Evolutionary conservation across 345 rosid species (phyloP).

Genomic region (Abelmoschus esculentus): DNA sequence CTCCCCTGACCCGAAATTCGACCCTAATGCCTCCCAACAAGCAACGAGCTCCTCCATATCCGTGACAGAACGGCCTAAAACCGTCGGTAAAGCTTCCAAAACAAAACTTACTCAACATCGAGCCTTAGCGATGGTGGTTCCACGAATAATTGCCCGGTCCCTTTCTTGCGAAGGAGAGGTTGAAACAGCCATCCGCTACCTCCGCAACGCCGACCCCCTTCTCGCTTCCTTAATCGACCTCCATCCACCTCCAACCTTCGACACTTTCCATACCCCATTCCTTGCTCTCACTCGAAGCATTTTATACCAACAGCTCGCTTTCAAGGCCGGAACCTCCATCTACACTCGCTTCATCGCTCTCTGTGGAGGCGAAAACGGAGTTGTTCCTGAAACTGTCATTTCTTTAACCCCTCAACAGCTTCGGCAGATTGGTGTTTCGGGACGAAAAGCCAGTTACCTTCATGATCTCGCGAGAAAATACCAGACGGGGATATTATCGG

Average conservation of each 20-base stretch:
- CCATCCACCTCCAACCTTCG: conserved; percentile 69
- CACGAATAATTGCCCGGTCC: conserved; percentile 54
- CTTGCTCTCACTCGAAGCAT: conserved; percentile 81
- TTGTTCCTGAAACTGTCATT: conserved; percentile 63
- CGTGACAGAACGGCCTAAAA: conserved; percentile 22
- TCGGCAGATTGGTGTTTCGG: conserved; percentile 86
- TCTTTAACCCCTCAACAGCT: conserved; percentile 67
- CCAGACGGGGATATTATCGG: conserved; percentile 79
- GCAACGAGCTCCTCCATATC: conserved; percentile 16
- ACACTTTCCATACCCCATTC: conserved; percentile 72
- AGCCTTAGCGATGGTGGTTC: conserved; percentile 24
- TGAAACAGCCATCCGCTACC: conserved; percentile 66
- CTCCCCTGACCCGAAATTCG: conserved; percentile 39
- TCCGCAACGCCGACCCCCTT: conserved; percentile 68
- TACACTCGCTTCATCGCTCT: conserved; percentile 79
- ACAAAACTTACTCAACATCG: conserved; percentile 30
- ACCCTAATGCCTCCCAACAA: conserved; percentile 17
- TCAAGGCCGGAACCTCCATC: conserved; percentile 81
- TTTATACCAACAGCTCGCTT: conserved; percentile 84
- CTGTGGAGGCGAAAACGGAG: conserved; percentile 74
- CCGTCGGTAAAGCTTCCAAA: conserved; percentile 16
- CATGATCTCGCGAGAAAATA: conserved; percentile 92
- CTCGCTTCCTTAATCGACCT: conserved; percentile 55
- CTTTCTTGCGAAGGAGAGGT: conserved; percentile 83
- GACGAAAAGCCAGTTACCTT: conserved; percentile 86